A percentile compares a stretch with the other conserved stretches of the same genome.
Evolutionary conservation across 1,284 basidiomycete genomes (phyloP).

Genomic region (Ustilago shanxiensis): DNA sequence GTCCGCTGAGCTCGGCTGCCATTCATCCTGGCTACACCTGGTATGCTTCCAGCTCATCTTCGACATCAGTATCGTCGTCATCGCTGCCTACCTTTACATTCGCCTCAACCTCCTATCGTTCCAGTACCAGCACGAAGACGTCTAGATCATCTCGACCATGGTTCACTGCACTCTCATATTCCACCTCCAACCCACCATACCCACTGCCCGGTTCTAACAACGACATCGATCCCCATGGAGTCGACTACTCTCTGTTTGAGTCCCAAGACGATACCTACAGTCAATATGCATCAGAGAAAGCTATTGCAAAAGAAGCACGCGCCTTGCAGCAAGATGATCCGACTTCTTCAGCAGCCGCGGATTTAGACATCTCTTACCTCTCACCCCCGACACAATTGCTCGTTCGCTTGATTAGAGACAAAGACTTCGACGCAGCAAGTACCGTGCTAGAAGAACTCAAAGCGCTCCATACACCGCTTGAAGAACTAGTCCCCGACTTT

Average conservation of each 20-base stretch:
- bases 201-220: slow-evolving; percentile 54
- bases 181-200: slow-evolving; percentile 37
- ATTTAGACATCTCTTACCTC: background rate
- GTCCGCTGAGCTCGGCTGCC: slow-evolving; percentile 30
- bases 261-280: slow-evolving; percentile 22
- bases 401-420: slow-evolving; percentile 34
- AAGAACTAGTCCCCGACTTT: slow-evolving; percentile 25
- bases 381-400: slow-evolving; percentile 36
- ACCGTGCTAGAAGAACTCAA: slow-evolving; percentile 40
- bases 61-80: slow-evolving; percentile 5
- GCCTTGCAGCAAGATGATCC: background rate
- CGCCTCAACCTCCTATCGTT: background rate
- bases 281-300: slow-evolving; percentile 17
- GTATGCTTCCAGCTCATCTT: slow-evolving; percentile 12
- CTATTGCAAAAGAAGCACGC: background rate
- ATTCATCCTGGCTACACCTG: slow-evolving; percentile 16
- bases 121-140: slow-evolving; percentile 9
- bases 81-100: slow-evolving; percentile 10
- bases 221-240: slow-evolving; percentile 57
- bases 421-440: slow-evolving; percentile 38
- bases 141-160: slow-evolving; percentile 5
- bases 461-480: slow-evolving; percentile 19
- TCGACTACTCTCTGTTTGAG: slow-evolving; percentile 63
- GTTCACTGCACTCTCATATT: slow-evolving; percentile 20
- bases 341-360: background rate